A percentile compares a stretch with the other conserved stretches of the same genome.
These are phyloP conservation scores for Tuber melanosporum DNA, from an alignment of 495 filamentous ascomycete genomes.

Conservation along the genomic window DNA sequence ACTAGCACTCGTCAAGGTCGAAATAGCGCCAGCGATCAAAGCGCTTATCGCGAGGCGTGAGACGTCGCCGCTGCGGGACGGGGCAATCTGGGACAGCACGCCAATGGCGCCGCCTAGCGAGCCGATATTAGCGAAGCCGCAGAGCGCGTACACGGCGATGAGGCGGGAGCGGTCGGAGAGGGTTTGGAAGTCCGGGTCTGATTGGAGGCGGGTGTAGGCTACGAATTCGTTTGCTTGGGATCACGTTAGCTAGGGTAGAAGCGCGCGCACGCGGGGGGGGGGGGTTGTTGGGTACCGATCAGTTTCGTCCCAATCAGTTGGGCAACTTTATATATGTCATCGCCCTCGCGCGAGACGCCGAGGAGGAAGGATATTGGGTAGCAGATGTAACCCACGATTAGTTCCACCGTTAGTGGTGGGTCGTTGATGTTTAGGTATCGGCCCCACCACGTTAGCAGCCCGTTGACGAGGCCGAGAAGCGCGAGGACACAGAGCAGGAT, in stretches of 20 bases:
- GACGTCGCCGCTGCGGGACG: constrained; percentile 65
- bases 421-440: constrained; percentile 67
- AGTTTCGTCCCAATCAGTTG: constrained; percentile 78
- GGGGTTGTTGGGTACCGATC: constrained; percentile 49
- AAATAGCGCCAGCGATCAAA: constrained; percentile 68
- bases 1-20: constrained; percentile 71
- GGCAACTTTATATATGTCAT: constrained; percentile 65
- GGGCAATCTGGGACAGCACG: constrained; percentile 73
- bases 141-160: constrained; percentile 65
- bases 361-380: constrained; percentile 81
- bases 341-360: constrained; percentile 63
- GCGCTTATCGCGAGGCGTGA: constrained; percentile 68
- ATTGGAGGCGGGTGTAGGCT: constrained; percentile 34
- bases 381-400: constrained; percentile 76
- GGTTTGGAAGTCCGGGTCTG: constrained; percentile 42
- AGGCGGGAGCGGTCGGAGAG: constrained; percentile 64
- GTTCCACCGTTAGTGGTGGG: constrained; percentile 62
- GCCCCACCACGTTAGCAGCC: constrained; percentile 84
- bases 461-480: constrained; percentile 66
- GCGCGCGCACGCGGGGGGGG: background rate
- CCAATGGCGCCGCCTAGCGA: constrained; percentile 44
- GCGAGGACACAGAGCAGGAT: constrained; percentile 80
- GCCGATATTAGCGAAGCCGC: constrained; percentile 45
- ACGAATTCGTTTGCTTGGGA: constrained; percentile 48
- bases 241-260: constrained; percentile 9